phyloP scores from a whole-genome alignment of 768 basidiomycete genomes.

The Lactarius tabidus region DNA sequence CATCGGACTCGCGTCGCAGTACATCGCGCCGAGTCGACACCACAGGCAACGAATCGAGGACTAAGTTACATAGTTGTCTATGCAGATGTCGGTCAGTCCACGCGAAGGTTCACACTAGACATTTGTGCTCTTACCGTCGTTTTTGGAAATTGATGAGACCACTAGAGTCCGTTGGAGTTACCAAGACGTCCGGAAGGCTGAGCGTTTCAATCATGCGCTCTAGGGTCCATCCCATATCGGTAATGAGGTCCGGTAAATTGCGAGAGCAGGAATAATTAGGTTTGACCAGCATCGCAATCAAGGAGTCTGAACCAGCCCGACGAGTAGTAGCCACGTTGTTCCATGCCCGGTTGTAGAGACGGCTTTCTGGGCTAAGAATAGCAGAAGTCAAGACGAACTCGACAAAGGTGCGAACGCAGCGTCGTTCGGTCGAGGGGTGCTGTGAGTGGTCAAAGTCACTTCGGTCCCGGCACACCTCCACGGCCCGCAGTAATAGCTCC shows the following conservation, averaged over 20 bases:
- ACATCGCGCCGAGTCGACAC: constrained; percentile 41
- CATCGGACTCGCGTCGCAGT: constrained; percentile 53
- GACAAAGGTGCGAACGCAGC: constrained; percentile 74
- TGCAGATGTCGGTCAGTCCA: constrained; percentile 23
- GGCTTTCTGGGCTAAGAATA: constrained; percentile 71
- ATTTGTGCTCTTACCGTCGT: constrained; percentile 52
- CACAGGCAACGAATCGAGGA: constrained; percentile 49
- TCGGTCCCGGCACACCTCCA: constrained; percentile 69
- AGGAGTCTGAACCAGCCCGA: constrained; percentile 57
- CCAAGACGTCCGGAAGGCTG: constrained; percentile 65
- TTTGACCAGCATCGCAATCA: constrained; percentile 51
- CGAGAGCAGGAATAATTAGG: constrained; percentile 41
- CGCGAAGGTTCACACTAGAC: background rate
- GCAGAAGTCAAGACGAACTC: constrained; percentile 76
- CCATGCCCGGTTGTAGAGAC: constrained; percentile 78
- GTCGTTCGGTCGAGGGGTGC: constrained; percentile 46
- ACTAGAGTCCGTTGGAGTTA: constrained; percentile 49
- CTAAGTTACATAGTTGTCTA: constrained; percentile 66
- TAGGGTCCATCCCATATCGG: constrained; percentile 79
- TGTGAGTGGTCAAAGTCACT: constrained; percentile 41
- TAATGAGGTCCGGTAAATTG: constrained; percentile 49
- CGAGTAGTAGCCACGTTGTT: constrained; percentile 62
- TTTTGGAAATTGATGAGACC: constrained; percentile 79
- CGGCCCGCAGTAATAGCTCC: constrained; percentile 64
- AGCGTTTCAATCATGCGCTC: constrained; percentile 80